These are phyloP conservation scores for Geranium brycei DNA, from an alignment of 345 rosid species.

Conservation along the genomic window DNA sequence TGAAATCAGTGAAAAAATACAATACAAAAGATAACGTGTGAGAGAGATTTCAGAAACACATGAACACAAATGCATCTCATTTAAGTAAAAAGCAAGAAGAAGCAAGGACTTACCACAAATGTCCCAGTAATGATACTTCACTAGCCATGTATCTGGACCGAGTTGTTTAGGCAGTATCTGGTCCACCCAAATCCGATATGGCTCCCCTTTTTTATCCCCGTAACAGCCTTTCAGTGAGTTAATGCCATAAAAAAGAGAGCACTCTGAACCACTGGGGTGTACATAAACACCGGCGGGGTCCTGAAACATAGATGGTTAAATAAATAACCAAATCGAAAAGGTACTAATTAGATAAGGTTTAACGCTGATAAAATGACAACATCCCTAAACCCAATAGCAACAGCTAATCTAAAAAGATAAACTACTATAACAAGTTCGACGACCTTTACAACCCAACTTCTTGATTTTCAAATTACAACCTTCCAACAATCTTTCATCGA, in stretches of 20 bases:
- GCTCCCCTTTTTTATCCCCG: constrained; percentile 73
- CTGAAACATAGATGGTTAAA: constrained; percentile 19
- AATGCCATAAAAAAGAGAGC: constrained; percentile 38
- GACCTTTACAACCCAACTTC: background rate
- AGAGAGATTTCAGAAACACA: background rate
- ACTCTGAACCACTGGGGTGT: constrained; percentile 67
- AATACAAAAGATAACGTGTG: background rate
- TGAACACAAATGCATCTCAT: background rate
- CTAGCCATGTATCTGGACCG: constrained; percentile 51
- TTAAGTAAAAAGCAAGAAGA: background rate
- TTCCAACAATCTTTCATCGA: background rate
- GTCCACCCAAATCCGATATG: constrained; percentile 75
- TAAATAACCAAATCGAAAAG: background rate
- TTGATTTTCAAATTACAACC: background rate
- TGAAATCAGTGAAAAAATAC: background rate
- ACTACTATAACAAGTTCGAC: background rate
- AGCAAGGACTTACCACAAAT: constrained; percentile 35
- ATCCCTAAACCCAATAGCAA: background rate
- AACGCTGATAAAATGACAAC: background rate
- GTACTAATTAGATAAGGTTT: background rate
- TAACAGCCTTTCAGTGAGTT: constrained; percentile 34
- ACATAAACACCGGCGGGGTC: constrained; percentile 40
- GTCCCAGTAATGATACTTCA: constrained; percentile 75
- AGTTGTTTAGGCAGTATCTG: constrained; percentile 42
- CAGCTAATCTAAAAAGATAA: background rate